Evolutionary conservation across 2,329 filamentous ascomycete genomes (phyloP).

Genomic region (Polytolypa hystricis): DNA sequence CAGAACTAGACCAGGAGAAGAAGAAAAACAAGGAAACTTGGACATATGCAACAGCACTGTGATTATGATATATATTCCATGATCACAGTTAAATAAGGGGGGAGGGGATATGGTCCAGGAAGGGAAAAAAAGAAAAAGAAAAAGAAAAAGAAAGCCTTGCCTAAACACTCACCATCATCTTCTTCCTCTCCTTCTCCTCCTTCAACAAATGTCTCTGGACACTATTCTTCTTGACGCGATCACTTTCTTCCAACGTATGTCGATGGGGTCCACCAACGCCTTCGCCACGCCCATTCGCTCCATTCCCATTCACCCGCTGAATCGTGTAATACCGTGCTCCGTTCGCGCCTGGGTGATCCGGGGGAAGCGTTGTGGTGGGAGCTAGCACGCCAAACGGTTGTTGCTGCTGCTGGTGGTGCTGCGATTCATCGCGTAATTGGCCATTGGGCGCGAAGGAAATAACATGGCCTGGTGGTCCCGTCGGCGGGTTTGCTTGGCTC

Average conservation of each 20-base stretch:
- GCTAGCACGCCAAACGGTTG: conserved; percentile 34
- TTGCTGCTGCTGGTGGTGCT: conserved; percentile 6
- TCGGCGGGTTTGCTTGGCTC: background rate
- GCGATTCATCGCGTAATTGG: background rate
- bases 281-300: conserved; percentile 60
- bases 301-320: conserved; percentile 66
- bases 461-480: background rate
- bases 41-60: background rate
- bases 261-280: conserved; percentile 62
- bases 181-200: conserved; percentile 55
- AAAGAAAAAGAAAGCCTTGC: conserved; percentile 1
- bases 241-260: conserved; percentile 61
- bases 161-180: conserved; percentile 38
- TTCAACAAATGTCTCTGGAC: conserved; percentile 56
- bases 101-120: background rate
- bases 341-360: conserved; percentile 37
- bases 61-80: background rate
- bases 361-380: conserved; percentile 28
- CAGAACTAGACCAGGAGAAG: background rate
- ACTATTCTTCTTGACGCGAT: conserved; percentile 71
- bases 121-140: conserved; percentile 3
- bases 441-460: background rate
- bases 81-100: too few relatives aligned
- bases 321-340: conserved; percentile 59
- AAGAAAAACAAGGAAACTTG: background rate